Base-by-base conservation (phyloP, 768 basidiomycete genomes). In the Infundibulicybe gibba region DNA sequence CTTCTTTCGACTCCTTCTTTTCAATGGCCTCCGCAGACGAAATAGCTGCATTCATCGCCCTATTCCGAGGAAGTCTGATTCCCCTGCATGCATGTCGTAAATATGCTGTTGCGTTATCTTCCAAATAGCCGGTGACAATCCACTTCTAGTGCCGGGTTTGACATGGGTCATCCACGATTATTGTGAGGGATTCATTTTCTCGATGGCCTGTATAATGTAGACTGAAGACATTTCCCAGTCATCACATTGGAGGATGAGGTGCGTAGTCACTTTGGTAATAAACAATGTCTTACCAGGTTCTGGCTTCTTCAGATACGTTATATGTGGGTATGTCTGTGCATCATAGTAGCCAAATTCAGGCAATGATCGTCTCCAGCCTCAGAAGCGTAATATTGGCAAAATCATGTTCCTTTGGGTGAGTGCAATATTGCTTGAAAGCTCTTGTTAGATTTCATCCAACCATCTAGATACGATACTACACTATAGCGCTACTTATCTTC, bases 381-480 rank as follows among this genome's bases (percentile, higher is more conserved):
- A n/a, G n/a, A n/a, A n/a, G n/a, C n/a, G n/a, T n/a, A n/a, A n/a
- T n/a, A 56, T 68, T 16, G 59, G 65, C 19, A 71, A 69, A 59
- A 58, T 59, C 30, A 65, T 75, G 68, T 75, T 67, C 51, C 54
- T 73, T 25, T 72, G 68, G 67, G 74, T 71, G 47, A 44, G 60
- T 48, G 1, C 6, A 9, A 31, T 5, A 4, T 32, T 40, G 41
- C 21, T 10, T 40, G 31, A 12, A 32, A 20, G 31, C 34, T 40
- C 5, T 14, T 34, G n/a, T 2, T 32, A n/a, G 16, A 37, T 44
- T 40, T n/a, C n/a, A n/a, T n/a, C n/a, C n/a, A n/a, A n/a, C n/a
- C n/a, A n/a, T 40, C 32, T 47, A 76, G 75, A 70, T 76, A 21
- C 66, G 74, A 37, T 77, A 77, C 49, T 77, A 74, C 52, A 74